phyloP scores from a whole-genome alignment of 495 filamentous ascomycete genomes.

The Oleoguttula mirabilis region DNA sequence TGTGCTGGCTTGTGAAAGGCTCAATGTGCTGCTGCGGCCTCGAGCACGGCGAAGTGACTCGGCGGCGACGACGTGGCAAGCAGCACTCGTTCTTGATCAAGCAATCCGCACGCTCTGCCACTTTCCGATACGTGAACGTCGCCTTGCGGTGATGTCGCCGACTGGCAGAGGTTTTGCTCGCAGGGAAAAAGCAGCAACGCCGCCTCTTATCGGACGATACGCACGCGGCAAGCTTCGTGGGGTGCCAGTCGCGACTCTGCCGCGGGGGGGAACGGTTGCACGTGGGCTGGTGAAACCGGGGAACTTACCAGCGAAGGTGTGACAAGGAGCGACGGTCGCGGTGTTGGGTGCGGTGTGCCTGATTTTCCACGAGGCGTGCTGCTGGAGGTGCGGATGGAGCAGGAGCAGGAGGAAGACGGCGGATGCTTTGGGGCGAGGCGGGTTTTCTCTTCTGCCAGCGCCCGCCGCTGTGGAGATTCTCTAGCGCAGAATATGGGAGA shows the following conservation, averaged over 20 bases:
- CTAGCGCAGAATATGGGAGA: constrained; percentile 1
- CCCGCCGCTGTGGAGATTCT: neutral
- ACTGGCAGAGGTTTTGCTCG: neutral
- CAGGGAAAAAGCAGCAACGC: neutral
- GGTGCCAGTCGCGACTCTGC: neutral
- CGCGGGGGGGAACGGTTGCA: no score
- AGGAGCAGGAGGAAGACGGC: neutral
- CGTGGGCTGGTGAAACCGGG: no score
- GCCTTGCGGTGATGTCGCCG: neutral
- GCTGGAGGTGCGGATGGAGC: constrained; percentile 1
- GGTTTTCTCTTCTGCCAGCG: constrained; percentile 1
- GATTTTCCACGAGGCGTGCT: neutral
- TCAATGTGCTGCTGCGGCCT: no score
- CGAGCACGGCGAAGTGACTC: neutral
- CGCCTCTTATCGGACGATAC: neutral
- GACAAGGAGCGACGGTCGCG: no score
- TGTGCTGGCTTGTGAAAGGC: no score
- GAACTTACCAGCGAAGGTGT: no score
- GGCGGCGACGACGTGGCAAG: neutral
- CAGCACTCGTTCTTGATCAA: neutral
- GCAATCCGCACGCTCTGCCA: neutral
- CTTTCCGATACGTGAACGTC: neutral
- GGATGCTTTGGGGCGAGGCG: no score
- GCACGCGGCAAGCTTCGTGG: neutral
- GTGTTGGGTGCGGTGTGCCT: no score